These are phyloP conservation scores for Beauveria caledonica DNA, from an alignment of 2,329 filamentous ascomycete genomes.

Conservation along the genomic window DNA sequence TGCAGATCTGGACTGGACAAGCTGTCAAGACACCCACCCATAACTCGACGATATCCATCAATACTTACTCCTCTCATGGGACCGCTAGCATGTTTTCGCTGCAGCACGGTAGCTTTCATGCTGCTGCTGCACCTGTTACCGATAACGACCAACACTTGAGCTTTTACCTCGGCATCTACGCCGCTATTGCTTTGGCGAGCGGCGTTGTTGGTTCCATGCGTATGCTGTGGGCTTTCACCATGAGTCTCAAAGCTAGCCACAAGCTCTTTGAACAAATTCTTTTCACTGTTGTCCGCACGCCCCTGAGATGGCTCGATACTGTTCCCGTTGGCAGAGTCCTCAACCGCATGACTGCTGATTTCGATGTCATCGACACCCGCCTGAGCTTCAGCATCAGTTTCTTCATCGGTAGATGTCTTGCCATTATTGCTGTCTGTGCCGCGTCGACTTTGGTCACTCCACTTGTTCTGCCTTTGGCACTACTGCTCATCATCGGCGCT, in stretches of 20 bases:
- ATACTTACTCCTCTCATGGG: constrained; percentile 26
- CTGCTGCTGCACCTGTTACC: constrained; percentile 23
- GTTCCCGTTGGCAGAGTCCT: constrained; percentile 68
- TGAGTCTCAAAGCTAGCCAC: constrained; percentile 62
- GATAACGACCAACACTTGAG: constrained; percentile 32
- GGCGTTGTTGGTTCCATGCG: constrained; percentile 53
- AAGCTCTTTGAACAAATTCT: constrained; percentile 59
- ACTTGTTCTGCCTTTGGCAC: constrained; percentile 54
- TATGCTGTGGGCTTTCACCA: constrained; percentile 55
- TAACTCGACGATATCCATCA: constrained; percentile 14
- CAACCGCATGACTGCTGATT: constrained; percentile 72
- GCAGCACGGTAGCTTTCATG: constrained; percentile 37
- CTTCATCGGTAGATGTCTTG: constrained; percentile 50
- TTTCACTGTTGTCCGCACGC: constrained; percentile 59
- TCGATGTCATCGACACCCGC: constrained; percentile 62
- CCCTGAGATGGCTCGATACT: constrained; percentile 73
- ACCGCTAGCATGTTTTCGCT: constrained; percentile 37
- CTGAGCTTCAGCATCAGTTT: constrained; percentile 56
- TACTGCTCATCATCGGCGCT: constrained; percentile 49
- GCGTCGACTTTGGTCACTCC: constrained; percentile 62
- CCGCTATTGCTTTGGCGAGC: constrained; percentile 48
- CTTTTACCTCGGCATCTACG: constrained; percentile 63
- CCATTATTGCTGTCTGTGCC: constrained; percentile 56
- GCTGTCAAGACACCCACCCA: constrained; percentile 14
- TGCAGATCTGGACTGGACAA: constrained; percentile 52